These are phyloP conservation scores for Naumovozyma dairenensis DNA, from an alignment of 805 yeast genomes.

Conservation along the genomic window DNA sequence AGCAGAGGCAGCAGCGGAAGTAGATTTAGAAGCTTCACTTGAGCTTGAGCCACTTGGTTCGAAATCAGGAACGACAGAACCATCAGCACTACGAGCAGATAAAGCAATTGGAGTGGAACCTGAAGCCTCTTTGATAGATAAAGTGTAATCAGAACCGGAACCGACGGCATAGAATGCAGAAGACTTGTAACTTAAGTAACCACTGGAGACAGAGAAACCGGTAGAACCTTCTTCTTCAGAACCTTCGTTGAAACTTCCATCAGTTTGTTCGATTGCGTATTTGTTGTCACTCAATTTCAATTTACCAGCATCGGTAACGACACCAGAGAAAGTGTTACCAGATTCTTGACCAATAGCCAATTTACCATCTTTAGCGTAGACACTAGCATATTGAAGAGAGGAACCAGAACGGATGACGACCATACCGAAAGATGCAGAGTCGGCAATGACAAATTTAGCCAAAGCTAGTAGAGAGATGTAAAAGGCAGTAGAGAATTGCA, in stretches of 20 bases:
- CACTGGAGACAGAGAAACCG: slow-evolving; percentile 31
- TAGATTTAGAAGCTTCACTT: too few relatives aligned
- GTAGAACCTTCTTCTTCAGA: slow-evolving; percentile 16
- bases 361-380: slow-evolving; percentile 13
- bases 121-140: slow-evolving; percentile 19
- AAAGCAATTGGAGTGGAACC: slow-evolving; percentile 14
- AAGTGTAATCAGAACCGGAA: slow-evolving; percentile 13
- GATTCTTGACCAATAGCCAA: slow-evolving; percentile 7
- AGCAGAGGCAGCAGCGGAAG: slow-evolving; percentile 5
- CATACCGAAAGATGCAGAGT: slow-evolving; percentile 30
- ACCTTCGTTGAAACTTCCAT: slow-evolving; percentile 16
- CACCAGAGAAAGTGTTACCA: slow-evolving; percentile 10
- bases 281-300: slow-evolving; percentile 22
- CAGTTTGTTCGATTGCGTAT: slow-evolving; percentile 22
- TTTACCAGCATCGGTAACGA: slow-evolving; percentile 27
- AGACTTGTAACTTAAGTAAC: slow-evolving; percentile 4
- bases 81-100: slow-evolving; percentile 8
- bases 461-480: slow-evolving; percentile 22
- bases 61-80: slow-evolving; percentile 16
- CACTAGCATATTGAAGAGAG: slow-evolving; percentile 25
- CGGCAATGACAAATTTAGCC: slow-evolving; percentile 24
- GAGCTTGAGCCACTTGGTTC: slow-evolving; percentile 9
- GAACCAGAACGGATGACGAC: slow-evolving; percentile 32
- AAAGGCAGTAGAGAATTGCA: slow-evolving; percentile 10
- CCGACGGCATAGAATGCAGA: slow-evolving; percentile 31